phyloP scores from a whole-genome alignment of 345 rosid genomes.

The Bretschneidera sinensis region DNA sequence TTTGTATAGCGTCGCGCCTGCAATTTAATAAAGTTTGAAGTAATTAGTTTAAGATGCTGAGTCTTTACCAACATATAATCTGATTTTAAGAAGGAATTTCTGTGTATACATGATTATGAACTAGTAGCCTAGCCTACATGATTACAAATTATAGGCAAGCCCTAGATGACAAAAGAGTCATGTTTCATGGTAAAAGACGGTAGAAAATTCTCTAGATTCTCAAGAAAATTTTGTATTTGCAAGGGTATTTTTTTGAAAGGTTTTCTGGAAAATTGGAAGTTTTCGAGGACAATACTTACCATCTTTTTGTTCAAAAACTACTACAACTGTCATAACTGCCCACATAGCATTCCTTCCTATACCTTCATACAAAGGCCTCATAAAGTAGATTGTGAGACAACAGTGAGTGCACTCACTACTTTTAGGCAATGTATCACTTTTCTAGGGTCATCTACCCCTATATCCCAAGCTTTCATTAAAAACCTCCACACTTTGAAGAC shows the following conservation, averaged over 20 bases:
- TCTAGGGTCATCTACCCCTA: conserved; percentile 36
- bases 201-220: no score
- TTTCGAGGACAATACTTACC: conserved; percentile 23
- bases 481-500: conserved; percentile 24
- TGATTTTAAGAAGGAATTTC: no score
- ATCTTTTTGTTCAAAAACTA: conserved; percentile 39
- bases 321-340: conserved; percentile 55
- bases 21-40: conserved; percentile 1
- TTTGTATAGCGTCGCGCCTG: conserved; percentile 40
- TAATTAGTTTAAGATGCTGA: no score
- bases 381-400: conserved; percentile 37
- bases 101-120: no score
- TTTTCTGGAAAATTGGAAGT: not conserved
- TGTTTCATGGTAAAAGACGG: no score
- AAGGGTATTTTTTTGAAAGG: no score
- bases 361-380: conserved; percentile 42
- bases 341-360: conserved; percentile 52
- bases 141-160: no score
- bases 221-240: no score
- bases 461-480: conserved; percentile 27
- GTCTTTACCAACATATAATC: no score
- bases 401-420: conserved; percentile 37
- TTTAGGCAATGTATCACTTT: conserved; percentile 43
- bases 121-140: no score
- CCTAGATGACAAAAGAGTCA: no score